Evolutionary conservation across 2,329 filamentous ascomycete species (phyloP), one percentile per base, ranked within the genome.

Genomic region (Exophiala mesophila): DNA sequence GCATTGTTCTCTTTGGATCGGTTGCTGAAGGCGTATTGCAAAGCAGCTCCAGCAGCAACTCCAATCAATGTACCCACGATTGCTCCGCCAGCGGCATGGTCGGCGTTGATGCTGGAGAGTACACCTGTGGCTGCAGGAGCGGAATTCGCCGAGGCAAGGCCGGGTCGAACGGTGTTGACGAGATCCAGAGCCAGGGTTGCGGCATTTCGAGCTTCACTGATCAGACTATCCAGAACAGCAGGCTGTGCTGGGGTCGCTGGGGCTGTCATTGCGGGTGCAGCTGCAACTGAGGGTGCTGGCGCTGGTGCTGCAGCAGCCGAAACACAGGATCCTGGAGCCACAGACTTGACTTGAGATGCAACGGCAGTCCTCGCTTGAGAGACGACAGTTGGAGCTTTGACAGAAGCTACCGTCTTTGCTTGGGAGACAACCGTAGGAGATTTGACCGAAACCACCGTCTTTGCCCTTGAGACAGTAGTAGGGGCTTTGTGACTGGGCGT

Each of bases 11-110:
- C 45, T 29, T 51, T 50, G 1, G 45, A 47, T 45, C 73, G 72
- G 52, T 76, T 80, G 50, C 80, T 73, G 68, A 88, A 81, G 16
- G 79, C 80, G 63, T 92, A 94, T 7, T 85, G 83, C 29, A 85
- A 70, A 7, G 83, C 84, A 24, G 82, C 85, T 28, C 84, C 85
- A 13, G 85, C 85, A 12, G 85, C 86, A 21, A 84, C 85, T 31
- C 86, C 87, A 36, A 94, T 72, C 8, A 94, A 70, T 5, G 85
- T 83, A 5, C 87, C 85, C 33, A 92, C 73, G 30, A 89, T 72
- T 15, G 78, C 77, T 53, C 81, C 81, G 29, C 78, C 72, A 36
- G 70, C 73, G 32, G 50, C 53, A 5, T 58, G 55, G 17, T 39
- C 35, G 20, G 47, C 53, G 20, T 43, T 29, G 36, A 57, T 59